Evolutionary conservation across 352 stramenopile species (phyloP).

Genomic region (Phytopythium litorale): DNA sequence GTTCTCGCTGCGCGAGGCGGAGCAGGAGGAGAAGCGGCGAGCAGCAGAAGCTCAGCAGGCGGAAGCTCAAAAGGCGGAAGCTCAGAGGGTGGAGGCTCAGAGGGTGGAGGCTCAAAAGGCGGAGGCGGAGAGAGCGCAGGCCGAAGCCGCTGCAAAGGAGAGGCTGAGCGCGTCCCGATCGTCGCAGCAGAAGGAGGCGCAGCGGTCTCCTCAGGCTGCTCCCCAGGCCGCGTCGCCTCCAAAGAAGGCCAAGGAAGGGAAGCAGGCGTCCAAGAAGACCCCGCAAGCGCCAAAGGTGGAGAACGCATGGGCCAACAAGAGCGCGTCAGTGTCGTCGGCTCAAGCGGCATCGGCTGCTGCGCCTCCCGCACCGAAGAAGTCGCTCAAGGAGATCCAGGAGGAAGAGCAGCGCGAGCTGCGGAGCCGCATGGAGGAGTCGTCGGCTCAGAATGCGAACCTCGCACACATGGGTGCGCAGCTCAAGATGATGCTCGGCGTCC

Average conservation of each 20-base stretch:
- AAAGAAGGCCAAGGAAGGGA: constrained; percentile 14
- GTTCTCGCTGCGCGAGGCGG: constrained; percentile 32
- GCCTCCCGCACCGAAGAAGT: constrained; percentile 22
- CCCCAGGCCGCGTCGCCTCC: constrained; percentile 11
- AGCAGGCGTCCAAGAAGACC: constrained; percentile 12
- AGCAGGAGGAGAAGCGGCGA: constrained; percentile 42
- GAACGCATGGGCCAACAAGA: constrained; percentile 19
- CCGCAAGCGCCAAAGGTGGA: constrained; percentile 14
- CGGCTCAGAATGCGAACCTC: constrained; percentile 33
- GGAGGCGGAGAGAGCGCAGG: background rate
- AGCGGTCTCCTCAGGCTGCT: background rate
- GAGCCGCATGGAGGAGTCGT: constrained; percentile 38
- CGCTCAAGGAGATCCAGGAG: constrained; percentile 80
- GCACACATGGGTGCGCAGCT: constrained; percentile 81
- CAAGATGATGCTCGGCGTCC: constrained; percentile 87
- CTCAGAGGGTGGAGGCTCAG: background rate
- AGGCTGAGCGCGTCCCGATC: constrained; percentile 3
- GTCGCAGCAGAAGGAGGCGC: background rate
- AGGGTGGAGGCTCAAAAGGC: background rate
- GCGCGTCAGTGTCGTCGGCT: constrained; percentile 18
- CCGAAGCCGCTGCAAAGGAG: constrained; percentile 8
- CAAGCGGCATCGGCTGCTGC: background rate
- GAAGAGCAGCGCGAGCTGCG: constrained; percentile 74
- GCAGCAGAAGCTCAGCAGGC: constrained; percentile 9
- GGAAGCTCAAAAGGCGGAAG: background rate